Conservation (phyloP, 2,329 filamentous ascomycete genomes). For the Hypoxylon sp. region DNA sequence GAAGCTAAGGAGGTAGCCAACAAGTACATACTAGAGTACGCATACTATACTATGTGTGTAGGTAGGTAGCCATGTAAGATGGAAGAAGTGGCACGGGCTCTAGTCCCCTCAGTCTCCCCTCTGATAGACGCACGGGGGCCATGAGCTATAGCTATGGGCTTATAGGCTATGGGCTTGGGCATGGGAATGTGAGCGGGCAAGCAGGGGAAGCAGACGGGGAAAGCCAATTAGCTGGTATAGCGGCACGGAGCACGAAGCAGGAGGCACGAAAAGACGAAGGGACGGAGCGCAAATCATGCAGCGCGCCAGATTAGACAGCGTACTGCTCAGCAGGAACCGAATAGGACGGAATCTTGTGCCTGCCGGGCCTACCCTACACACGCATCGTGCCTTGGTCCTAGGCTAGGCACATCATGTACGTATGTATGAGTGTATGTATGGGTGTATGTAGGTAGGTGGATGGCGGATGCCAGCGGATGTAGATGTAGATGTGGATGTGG, state of each 20-base stretch:
- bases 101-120: background rate
- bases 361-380: background rate
- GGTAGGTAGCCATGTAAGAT: too few relatives aligned
- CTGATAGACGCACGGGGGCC: background rate
- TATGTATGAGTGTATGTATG: background rate
- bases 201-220: constrained; percentile 17
- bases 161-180: constrained; percentile 4
- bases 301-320: constrained; percentile 17
- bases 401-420: background rate
- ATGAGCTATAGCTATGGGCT: background rate
- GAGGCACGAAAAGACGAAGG: too few relatives aligned
- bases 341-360: background rate
- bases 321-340: background rate
- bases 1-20: too few relatives aligned
- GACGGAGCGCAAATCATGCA: constrained; percentile 14
- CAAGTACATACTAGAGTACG: too few relatives aligned
- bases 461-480: background rate
- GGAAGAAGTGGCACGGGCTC: background rate
- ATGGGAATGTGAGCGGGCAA: too few relatives aligned
- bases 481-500: background rate
- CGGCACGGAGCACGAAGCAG: constrained; percentile 2
- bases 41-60: too few relatives aligned
- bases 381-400: too few relatives aligned
- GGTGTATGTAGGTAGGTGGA: background rate
- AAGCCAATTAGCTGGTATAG: constrained; percentile 24